Conservation (phyloP, 2,329 filamentous ascomycete species). For the Aspergillus fischeri region DNA sequence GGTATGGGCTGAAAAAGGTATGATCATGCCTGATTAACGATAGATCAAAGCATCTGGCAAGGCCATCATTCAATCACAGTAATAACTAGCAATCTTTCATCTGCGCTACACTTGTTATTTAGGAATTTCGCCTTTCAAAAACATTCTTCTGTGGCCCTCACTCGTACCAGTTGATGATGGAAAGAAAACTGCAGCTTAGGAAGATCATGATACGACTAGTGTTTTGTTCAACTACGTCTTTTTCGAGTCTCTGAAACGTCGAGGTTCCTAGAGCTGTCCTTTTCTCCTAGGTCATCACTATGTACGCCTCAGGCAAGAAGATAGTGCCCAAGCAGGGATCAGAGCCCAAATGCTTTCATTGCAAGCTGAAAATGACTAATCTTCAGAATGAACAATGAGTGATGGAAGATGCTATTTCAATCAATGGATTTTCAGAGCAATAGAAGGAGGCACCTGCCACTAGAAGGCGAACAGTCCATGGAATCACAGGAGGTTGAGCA, state of each 20-base stretch:
- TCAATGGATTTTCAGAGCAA: neutral
- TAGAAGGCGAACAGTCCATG: neutral
- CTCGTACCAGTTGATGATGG: neutral
- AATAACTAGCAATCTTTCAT: neutral
- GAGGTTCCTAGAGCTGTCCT: neutral
- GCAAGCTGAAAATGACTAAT: neutral
- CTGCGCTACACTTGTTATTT: neutral
- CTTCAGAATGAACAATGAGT: neutral
- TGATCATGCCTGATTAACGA: neutral
- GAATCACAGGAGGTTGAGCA: conserved; percentile 61
- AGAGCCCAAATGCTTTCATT: neutral
- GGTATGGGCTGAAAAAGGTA: no score
- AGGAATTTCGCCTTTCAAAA: neutral
- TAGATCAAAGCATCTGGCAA: neutral
- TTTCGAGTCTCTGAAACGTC: neutral
- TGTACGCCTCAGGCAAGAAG: neutral
- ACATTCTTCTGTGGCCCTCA: neutral
- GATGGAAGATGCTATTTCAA: neutral
- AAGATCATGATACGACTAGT: neutral
- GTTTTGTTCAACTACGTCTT: neutral
- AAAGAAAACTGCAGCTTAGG: neutral
- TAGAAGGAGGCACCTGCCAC: neutral
- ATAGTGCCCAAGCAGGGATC: neutral
- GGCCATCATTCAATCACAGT: neutral
- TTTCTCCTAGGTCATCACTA: neutral